phyloP scores from a whole-genome alignment of 2,329 filamentous ascomycete genomes.

The Orbilia ellipsospora region DNA sequence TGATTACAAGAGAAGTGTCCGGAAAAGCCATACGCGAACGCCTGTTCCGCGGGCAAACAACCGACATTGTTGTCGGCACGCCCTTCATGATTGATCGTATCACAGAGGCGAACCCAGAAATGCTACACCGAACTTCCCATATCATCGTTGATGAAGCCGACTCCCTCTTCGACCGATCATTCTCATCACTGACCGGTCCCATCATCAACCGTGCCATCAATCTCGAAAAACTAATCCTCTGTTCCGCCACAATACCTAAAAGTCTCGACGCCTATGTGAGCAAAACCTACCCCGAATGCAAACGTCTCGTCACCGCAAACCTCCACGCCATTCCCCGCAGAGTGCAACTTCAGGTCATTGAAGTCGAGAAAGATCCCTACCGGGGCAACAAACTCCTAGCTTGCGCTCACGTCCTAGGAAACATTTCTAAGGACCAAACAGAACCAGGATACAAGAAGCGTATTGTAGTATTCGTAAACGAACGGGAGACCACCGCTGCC shows the following conservation, averaged over 20 bases:
- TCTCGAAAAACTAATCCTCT: constrained; percentile 86
- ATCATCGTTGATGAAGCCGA: constrained; percentile 95
- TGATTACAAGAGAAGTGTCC: constrained; percentile 81
- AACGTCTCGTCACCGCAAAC: constrained; percentile 90
- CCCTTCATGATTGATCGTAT: constrained; percentile 91
- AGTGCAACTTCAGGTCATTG: constrained; percentile 91
- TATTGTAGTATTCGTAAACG: constrained; percentile 95
- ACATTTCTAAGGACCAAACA: constrained; percentile 81
- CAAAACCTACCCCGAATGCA: constrained; percentile 82
- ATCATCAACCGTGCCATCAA: constrained; percentile 85
- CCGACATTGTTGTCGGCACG: constrained; percentile 65
- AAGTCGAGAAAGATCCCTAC: constrained; percentile 92
- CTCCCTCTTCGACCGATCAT: constrained; percentile 92
- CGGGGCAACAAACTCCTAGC: constrained; percentile 91
- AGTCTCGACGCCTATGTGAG: constrained; percentile 87
- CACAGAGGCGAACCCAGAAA: constrained; percentile 86
- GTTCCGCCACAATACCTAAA: constrained; percentile 93
- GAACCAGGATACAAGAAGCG: constrained; percentile 77
- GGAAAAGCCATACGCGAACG: constrained; percentile 83
- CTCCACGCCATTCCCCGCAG: constrained; percentile 94
- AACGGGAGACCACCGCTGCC: constrained; percentile 86
- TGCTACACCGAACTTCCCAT: constrained; percentile 89
- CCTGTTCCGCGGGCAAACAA: constrained; percentile 77
- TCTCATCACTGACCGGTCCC: constrained; percentile 81
- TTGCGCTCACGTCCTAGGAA: constrained; percentile 94